These are phyloP conservation scores for Toxoplasma gondii DNA, from an alignment of 169 alveolate genomes.

Conservation along the genomic window DNA sequence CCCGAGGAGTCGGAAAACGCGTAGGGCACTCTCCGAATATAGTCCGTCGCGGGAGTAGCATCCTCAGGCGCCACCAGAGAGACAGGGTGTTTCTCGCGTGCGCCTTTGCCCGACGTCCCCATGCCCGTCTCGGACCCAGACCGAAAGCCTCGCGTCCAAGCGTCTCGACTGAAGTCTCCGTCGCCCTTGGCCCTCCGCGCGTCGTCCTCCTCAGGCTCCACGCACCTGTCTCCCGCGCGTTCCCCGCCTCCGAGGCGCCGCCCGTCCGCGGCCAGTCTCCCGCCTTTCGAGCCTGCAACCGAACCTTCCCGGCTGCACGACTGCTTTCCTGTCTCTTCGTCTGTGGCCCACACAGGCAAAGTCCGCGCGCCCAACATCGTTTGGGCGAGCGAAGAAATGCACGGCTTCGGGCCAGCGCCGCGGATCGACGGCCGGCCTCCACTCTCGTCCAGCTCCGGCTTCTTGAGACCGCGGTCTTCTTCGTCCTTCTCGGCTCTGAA, in stretches of 20 bases:
- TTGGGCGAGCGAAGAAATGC: neutral
- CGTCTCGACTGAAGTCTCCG: neutral
- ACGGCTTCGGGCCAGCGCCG: neutral
- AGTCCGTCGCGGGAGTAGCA: slow-evolving; percentile 3
- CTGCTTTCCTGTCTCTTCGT: neutral
- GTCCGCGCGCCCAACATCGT: neutral
- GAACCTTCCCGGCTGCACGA: neutral
- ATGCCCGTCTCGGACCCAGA: neutral
- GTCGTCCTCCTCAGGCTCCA: neutral
- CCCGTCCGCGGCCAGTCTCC: no score
- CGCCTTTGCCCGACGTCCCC: neutral
- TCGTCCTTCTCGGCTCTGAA: neutral
- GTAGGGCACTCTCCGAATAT: slow-evolving; percentile 38
- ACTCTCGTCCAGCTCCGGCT: neutral
- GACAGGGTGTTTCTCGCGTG: neutral
- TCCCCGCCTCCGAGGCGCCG: no score
- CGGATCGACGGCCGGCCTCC: neutral
- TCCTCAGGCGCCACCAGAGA: neutral
- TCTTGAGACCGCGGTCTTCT: neutral
- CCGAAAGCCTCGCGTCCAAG: neutral
- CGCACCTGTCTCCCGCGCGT: no score
- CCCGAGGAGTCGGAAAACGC: slow-evolving; percentile 47
- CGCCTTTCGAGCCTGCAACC: no score
- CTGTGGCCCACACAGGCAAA: neutral
- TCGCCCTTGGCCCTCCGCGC: neutral